These are phyloP conservation scores for Gonapodya sp. DNA, from an alignment of 192 early-diverging fungal genomes.

Conservation along the genomic window DNA sequence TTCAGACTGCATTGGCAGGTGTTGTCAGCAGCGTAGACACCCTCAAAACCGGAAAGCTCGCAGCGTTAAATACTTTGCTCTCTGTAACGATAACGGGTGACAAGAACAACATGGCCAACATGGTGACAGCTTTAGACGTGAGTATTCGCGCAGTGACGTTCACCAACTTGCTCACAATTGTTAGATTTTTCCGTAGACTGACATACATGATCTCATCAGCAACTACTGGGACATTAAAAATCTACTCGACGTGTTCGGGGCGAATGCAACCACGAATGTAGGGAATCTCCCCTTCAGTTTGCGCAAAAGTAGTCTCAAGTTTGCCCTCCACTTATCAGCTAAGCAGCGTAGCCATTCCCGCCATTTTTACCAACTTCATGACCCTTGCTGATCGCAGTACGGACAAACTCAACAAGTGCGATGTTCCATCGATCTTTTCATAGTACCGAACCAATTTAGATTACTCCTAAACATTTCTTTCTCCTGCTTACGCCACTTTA, in stretches of 20 bases:
- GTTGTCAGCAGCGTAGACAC: neutral
- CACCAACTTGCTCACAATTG: too few relatives aligned
- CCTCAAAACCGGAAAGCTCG: neutral
- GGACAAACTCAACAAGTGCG: neutral
- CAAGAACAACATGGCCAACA: neutral
- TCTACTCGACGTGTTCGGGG: neutral
- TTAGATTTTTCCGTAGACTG: too few relatives aligned
- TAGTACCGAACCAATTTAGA: neutral
- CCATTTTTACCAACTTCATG: neutral
- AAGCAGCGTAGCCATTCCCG: neutral
- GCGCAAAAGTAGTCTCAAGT: neutral
- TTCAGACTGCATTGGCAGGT: neutral
- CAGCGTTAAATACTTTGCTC: neutral
- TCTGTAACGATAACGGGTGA: neutral
- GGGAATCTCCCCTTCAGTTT: neutral
- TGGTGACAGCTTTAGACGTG: neutral
- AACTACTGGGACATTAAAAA: neutral
- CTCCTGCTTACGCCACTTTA: too few relatives aligned
- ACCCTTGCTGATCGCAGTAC: neutral
- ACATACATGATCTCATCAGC: neutral
- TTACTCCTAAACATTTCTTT: too few relatives aligned
- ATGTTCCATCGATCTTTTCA: neutral
- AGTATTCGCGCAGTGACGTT: too few relatives aligned
- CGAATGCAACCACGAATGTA: neutral
- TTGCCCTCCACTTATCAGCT: neutral